phyloP scores from a whole-genome alignment of 176 grass and related monocot species.

The Rhynchospora pubera region DNA sequence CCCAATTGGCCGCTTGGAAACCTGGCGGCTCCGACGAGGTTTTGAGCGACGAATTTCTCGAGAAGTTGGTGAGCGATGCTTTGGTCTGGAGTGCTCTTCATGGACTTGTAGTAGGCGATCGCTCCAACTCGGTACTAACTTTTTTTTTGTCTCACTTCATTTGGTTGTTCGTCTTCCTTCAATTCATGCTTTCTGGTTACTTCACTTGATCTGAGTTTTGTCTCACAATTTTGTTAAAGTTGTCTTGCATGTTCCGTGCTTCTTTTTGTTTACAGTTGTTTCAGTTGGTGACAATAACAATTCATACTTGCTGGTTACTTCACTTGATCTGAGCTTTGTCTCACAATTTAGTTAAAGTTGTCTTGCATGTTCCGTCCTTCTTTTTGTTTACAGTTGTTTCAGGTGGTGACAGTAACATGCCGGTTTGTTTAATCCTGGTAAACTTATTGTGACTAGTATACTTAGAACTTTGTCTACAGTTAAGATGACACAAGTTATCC shows the following conservation, averaged over 20 bases:
- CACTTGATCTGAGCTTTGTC: not conserved
- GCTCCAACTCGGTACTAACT: slow-evolving; percentile 30
- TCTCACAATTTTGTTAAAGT: not conserved
- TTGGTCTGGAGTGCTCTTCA: slow-evolving; percentile 48
- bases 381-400: not conserved
- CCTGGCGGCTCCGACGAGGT: not conserved
- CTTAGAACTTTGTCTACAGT: not conserved
- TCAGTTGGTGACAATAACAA: not conserved
- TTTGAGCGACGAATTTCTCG: not conserved
- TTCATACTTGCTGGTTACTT: too few relatives aligned
- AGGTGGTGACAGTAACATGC: not conserved
- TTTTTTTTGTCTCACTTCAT: not conserved
- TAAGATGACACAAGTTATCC: not conserved
- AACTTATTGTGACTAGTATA: not conserved
- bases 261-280: not conserved
- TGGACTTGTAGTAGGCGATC: slow-evolving; percentile 68
- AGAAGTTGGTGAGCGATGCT: slow-evolving; percentile 40
- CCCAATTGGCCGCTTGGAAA: not conserved
- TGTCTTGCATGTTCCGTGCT: not conserved
- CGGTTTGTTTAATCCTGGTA: not conserved
- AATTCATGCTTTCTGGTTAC: not conserved
- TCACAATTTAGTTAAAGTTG: too few relatives aligned
- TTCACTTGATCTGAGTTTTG: not conserved
- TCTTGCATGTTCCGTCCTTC: not conserved
- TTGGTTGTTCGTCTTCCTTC: not conserved